Conservation (phyloP, 495 filamentous ascomycete species). For the Tuber umbilicatum region DNA sequence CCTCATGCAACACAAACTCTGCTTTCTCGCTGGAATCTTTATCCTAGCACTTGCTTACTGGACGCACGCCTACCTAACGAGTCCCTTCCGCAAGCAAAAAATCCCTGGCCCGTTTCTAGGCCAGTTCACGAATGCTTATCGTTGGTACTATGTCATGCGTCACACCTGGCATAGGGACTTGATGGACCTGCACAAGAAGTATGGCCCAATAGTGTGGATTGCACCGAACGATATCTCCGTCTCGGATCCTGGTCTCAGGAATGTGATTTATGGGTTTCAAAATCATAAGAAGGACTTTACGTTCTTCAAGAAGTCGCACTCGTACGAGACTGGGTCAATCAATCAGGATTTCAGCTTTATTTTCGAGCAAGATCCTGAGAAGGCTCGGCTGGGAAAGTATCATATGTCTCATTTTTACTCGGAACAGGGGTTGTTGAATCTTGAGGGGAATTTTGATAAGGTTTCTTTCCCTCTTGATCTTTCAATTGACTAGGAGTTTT, state of each 20-base stretch:
- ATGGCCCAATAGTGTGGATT: conserved; percentile 65
- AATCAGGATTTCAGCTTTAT: conserved; percentile 69
- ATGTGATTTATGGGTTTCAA: conserved; percentile 71
- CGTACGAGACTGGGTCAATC: conserved; percentile 16
- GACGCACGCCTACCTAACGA: conserved; percentile 22
- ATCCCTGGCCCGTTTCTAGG: conserved; percentile 61
- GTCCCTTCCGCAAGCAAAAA: conserved; percentile 25
- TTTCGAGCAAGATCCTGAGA: conserved; percentile 38
- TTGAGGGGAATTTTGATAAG: conserved; percentile 67
- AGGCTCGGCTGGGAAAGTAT: conserved; percentile 37
- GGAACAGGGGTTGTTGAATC: conserved; percentile 63
- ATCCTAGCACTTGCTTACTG: conserved; percentile 14
- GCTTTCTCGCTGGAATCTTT: neutral
- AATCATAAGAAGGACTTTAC: conserved; percentile 50
- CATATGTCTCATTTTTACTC: conserved; percentile 64
- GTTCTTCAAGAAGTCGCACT: conserved; percentile 59
- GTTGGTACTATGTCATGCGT: conserved; percentile 59
- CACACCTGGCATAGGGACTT: conserved; percentile 60
- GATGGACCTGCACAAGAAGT: conserved; percentile 59
- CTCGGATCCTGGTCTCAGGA: conserved; percentile 59
- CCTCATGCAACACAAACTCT: conserved; percentile 21
- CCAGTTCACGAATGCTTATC: conserved; percentile 62
- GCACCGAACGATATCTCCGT: conserved; percentile 64
- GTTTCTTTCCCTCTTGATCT: conserved; percentile 15
- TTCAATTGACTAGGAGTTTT: conserved; percentile 52